phyloP scores from a whole-genome alignment of 2,329 filamentous ascomycete genomes.

The Akanthomyces uredinophilus region DNA sequence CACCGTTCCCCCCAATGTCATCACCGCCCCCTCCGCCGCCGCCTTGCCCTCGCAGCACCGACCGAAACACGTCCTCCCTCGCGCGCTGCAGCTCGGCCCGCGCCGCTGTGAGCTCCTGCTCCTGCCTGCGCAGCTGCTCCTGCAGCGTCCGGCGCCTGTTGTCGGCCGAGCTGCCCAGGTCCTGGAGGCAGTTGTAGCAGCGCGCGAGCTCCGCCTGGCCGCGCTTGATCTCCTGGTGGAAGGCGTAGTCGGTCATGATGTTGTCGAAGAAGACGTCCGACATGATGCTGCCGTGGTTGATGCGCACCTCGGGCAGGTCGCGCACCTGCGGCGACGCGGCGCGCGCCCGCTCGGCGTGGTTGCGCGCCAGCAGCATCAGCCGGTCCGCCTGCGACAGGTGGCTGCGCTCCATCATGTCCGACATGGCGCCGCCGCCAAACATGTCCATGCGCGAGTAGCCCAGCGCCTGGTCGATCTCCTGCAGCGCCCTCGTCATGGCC shows the following conservation, averaged over 20 bases:
- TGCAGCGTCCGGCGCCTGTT: conserved; percentile 25
- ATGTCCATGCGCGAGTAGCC: conserved; percentile 40
- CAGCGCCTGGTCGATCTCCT: conserved; percentile 38
- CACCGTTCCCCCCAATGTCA: too few relatives aligned
- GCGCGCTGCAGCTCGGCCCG: conserved; percentile 38
- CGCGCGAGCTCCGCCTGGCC: conserved; percentile 33
- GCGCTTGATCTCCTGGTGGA: conserved; percentile 47
- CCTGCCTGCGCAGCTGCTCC: conserved; percentile 27
- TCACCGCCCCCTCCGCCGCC: not conserved
- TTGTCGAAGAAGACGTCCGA: conserved; percentile 52
- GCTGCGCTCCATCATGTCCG: conserved; percentile 50
- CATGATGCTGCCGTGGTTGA: conserved; percentile 42
- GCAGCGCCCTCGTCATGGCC: conserved; percentile 31
- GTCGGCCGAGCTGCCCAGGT: conserved; percentile 29
- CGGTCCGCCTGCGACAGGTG: conserved; percentile 44
- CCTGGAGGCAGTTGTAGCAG: conserved; percentile 28
- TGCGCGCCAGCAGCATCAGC: conserved; percentile 35
- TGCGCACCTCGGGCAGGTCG: conserved; percentile 35
- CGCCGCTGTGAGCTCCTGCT: conserved; percentile 28
- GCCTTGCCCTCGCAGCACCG: conserved; percentile 14
- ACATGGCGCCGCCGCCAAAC: conserved; percentile 43
- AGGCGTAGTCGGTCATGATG: conserved; percentile 46
- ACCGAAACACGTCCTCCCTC: conserved; percentile 34
- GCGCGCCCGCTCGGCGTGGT: conserved; percentile 36
- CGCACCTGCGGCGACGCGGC: conserved; percentile 34